Base-by-base conservation (phyloP, 345 rosid species). In the Lepidium didymum region DNA sequence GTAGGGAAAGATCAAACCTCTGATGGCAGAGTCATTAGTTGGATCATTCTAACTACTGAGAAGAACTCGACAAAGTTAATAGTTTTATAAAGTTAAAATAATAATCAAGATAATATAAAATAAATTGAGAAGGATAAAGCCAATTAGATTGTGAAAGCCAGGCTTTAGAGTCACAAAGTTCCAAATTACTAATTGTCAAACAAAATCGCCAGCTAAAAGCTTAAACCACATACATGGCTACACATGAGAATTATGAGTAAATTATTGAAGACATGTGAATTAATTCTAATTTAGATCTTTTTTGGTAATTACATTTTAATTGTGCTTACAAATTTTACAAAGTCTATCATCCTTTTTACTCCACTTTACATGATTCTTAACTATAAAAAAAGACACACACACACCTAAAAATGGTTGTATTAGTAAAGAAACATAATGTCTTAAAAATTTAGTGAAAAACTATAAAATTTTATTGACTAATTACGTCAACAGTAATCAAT, bases 231-330 rank as follows among this genome's bases (percentile, higher is more conserved):
- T 8, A n/a, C 11, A 0, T 5, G 58, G 1, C 23, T 7, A 58
- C 38, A 38, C 43, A 60, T 31, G 37, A 10, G 42, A 68, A 58
- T 37, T 21, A 55, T n/a, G 67, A 59, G 34, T 16, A 29, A 6
- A 58, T 69, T 38, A 37, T 37, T 50, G 14, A 21, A 46, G 10
- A 38, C 43, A 50, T 59, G 67, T 69, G 65, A 50, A 57, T 69
- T 14, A 51, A 58, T 69, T 37, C 56, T 23, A 18, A 5, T 54
- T 31, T 29, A 65, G 45, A 3, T 7, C 6, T 29, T 0, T 5
- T 34, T 52, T n/a, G 37, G 10, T 37, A 5, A 36, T 18, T 5
- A 19, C 15, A 19, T 25, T 25, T 34, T 8, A 38, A 21, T 13
- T 25, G 2, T 59, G 51, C 19, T 29, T 59, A n/a, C 47, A 37